Conservation (phyloP, 208 protist species). For the Acanthamoeba castellanii region DNA sequence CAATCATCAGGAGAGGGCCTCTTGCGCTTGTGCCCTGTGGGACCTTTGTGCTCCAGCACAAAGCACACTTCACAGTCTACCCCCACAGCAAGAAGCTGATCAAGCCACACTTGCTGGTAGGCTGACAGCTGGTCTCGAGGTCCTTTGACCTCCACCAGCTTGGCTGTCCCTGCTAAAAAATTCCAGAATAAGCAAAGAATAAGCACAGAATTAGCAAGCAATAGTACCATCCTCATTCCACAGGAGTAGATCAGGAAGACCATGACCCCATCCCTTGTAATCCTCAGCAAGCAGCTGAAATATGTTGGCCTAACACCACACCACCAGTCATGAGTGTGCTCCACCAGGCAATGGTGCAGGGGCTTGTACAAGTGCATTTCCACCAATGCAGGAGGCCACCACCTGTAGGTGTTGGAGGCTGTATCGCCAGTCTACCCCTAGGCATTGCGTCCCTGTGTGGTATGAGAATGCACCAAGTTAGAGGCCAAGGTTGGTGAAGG, state of each 20-base stretch:
- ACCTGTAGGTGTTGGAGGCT: not conserved
- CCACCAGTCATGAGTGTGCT: not conserved
- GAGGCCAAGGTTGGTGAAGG: too few relatives aligned
- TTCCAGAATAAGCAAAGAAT: not conserved
- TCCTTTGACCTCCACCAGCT: slow-evolving; percentile 59
- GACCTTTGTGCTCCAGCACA: not conserved
- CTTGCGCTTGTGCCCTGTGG: too few relatives aligned
- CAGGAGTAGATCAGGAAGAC: slow-evolving; percentile 52
- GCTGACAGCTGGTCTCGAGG: slow-evolving; percentile 25
- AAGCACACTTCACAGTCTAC: not conserved
- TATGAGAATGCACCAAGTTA: not conserved
- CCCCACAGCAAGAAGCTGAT: not conserved
- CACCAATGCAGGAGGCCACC: slow-evolving; percentile 11
- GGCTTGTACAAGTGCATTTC: not conserved
- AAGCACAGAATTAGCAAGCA: not conserved
- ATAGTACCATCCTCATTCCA: slow-evolving; percentile 39
- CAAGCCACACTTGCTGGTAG: slow-evolving; percentile 32
- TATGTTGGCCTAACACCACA: not conserved
- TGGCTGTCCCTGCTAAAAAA: not conserved
- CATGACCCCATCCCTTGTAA: slow-evolving; percentile 62
- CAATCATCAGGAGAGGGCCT: too few relatives aligned
- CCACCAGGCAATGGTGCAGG: not conserved
- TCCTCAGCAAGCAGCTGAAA: slow-evolving; percentile 35
- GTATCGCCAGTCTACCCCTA: slow-evolving; percentile 37
- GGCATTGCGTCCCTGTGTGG: slow-evolving; percentile 18